These are phyloP conservation scores for Gremmenia infestans DNA, from an alignment of 2,329 filamentous ascomycete species.

Conservation along the genomic window DNA sequence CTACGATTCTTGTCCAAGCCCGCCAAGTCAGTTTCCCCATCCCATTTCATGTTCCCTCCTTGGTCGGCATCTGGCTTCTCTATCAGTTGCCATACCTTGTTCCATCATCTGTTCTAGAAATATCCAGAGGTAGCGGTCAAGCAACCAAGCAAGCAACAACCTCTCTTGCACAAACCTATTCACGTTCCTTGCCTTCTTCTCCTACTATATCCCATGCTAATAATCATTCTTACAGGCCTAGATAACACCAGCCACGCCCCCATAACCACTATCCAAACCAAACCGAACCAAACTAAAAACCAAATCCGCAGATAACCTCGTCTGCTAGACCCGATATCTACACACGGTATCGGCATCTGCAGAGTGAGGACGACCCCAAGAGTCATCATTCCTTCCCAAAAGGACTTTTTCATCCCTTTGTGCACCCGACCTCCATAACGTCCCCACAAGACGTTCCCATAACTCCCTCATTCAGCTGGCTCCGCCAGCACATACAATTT, in stretches of 20 bases:
- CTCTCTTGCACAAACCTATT: too few relatives aligned
- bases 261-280: slow-evolving; percentile 19
- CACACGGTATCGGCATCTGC: slow-evolving; percentile 77
- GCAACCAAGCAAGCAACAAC: too few relatives aligned
- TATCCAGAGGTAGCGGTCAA: neutral
- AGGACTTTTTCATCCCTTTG: slow-evolving; percentile 77
- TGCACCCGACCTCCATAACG: slow-evolving; percentile 91
- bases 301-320: slow-evolving; percentile 56
- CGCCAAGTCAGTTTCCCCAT: slow-evolving; percentile 65
- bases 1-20: slow-evolving; percentile 92
- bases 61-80: neutral
- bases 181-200: neutral
- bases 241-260: slow-evolving; percentile 53
- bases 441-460: slow-evolving; percentile 61
- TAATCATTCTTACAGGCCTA: slow-evolving; percentile 40
- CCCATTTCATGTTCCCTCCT: neutral
- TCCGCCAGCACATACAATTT: slow-evolving; percentile 69
- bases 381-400: slow-evolving; percentile 84
- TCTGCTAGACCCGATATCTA: slow-evolving; percentile 84
- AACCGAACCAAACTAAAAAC: slow-evolving; percentile 18
- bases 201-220: neutral
- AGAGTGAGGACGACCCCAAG: slow-evolving; percentile 54
- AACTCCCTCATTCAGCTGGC: slow-evolving; percentile 65
- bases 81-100: neutral
- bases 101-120: neutral